Evolutionary conservation across 2,329 filamentous ascomycete species (phyloP), one percentile per base, ranked within the genome.

Genomic region (Clonostachys solani): DNA sequence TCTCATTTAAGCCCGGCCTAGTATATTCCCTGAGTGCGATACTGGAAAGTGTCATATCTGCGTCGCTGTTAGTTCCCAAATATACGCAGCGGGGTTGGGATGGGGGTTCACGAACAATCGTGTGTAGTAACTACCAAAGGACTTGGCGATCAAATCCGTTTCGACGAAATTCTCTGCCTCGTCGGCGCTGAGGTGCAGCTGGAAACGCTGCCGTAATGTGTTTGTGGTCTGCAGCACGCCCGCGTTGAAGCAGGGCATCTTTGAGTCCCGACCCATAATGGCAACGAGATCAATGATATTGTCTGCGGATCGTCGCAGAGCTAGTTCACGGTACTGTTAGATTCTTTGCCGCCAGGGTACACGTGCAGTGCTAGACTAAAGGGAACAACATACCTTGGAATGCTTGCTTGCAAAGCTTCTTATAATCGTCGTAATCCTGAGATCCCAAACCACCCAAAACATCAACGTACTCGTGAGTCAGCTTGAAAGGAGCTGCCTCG

Each of bases 401-500:
- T 36, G 89, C 87, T 62, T 88, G 83, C 63, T 92, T 92, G 75
- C 88, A 92, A 38, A 91, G 67, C 50, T 73, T 78, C 67, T 91
- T 92, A 67, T 89, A 94, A 50, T 86, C 81, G 38, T 86, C 80
- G 60, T 83, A 94, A 43, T 86, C 83, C 4, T 78, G 73, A 2
- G 85, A 86, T 5, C 80, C 81, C 6, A 88, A 64, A 2, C 89
- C 89, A 16, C 89, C 89, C 33, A 94, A 71, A 8, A 94, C 86
- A 56, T 94, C 89, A 37, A 94, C 84, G 60, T 94, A 94, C 60
- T 94, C 89, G 53, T 91, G 82, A 2, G 89, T 92, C 23, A 94
- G 73, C 70, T 94, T 94, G 68, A 94, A 94, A 1, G 89, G 89
- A 5, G 89, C 89, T 13, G 89, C 89, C 67, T 94, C 89, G 57